A percentile compares a stretch with the other conserved stretches of the same genome.
Evolutionary conservation across 768 basidiomycete genomes (phyloP).

Genomic region (Rhizopogon vinicolor): DNA sequence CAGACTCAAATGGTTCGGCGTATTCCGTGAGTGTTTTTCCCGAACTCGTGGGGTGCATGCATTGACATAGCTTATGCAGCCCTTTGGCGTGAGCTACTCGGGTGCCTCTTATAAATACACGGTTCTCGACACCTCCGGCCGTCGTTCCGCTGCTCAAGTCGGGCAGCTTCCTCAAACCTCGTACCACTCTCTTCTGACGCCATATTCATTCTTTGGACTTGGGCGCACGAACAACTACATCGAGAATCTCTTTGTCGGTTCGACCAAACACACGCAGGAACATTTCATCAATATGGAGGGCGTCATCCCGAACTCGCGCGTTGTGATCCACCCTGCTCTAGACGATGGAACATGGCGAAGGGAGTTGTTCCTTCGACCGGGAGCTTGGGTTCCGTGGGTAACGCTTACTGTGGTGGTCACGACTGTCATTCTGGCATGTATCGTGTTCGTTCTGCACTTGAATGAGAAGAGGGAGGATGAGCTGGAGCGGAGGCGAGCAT

Average conservation of each 20-base stretch:
- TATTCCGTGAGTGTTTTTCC: slow-evolving; percentile 63
- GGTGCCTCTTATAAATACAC: slow-evolving; percentile 98
- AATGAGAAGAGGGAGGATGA: slow-evolving; percentile 98
- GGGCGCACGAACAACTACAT: slow-evolving; percentile 99
- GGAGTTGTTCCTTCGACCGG: slow-evolving; percentile 88
- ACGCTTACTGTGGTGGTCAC: slow-evolving; percentile 80
- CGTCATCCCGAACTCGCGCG: slow-evolving; percentile 94
- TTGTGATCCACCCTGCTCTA: slow-evolving; percentile 84
- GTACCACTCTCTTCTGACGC: slow-evolving; percentile 85
- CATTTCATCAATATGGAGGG: slow-evolving; percentile 95
- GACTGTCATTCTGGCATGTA: slow-evolving; percentile 67
- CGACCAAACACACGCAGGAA: slow-evolving; percentile 64
- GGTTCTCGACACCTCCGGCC: slow-evolving; percentile 85
- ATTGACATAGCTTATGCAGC: slow-evolving; percentile 39
- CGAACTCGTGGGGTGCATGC: background rate
- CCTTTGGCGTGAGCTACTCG: slow-evolving; percentile 90
- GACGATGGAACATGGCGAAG: slow-evolving; percentile 66
- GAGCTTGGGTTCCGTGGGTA: slow-evolving; percentile 98
- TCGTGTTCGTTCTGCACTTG: slow-evolving; percentile 83
- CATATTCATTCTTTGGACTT: slow-evolving; percentile 94
- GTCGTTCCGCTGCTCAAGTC: slow-evolving; percentile 89
- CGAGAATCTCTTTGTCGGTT: slow-evolving; percentile 96
- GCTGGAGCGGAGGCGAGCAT: slow-evolving; percentile 75
- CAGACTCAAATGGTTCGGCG: slow-evolving; percentile 49
- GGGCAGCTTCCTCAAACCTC: slow-evolving; percentile 91